Conservation (phyloP, 257 asterid genomes). For the Fraxinus quadrangulata region DNA sequence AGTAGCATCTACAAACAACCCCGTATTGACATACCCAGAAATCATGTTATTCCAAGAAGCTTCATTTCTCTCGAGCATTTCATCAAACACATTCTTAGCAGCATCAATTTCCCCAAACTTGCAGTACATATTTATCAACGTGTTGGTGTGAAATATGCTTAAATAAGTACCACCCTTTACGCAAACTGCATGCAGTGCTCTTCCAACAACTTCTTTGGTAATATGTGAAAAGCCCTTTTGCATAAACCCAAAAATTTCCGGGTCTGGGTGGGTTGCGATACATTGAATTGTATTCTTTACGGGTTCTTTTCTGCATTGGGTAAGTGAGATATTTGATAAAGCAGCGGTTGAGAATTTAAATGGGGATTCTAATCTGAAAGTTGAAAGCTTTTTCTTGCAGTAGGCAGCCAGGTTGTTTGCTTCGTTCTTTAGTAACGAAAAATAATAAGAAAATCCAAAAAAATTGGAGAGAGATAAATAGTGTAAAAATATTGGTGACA, state of each 20-base stretch:
- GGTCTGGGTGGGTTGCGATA: constrained; percentile 46
- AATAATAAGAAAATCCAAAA: neutral
- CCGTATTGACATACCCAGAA: constrained; percentile 67
- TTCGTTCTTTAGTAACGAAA: neutral
- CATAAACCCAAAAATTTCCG: constrained; percentile 60
- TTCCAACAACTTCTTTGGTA: constrained; percentile 51
- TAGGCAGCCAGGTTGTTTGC: constrained; percentile 45
- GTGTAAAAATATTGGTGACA: neutral
- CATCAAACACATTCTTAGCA: constrained; percentile 71
- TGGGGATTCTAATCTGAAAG: constrained; percentile 38
- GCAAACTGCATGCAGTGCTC: constrained; percentile 56
- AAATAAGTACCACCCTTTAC: constrained; percentile 47
- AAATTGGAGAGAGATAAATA: neutral
- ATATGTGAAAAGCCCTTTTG: constrained; percentile 72
- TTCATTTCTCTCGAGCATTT: constrained; percentile 61
- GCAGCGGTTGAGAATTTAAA: constrained; percentile 42
- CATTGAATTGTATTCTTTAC: constrained; percentile 33
- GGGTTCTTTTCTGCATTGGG: constrained; percentile 50
- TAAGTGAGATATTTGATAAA: constrained; percentile 26
- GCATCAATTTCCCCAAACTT: constrained; percentile 42
- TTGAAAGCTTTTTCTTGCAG: constrained; percentile 47
- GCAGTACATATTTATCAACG: constrained; percentile 61
- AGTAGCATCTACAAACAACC: constrained; percentile 47
- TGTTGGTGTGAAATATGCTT: constrained; percentile 61
- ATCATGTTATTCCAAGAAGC: constrained; percentile 86